A percentile compares a stretch with the other conserved stretches of the same genome.
Conservation (phyloP, 2,329 filamentous ascomycete genomes). For the Cryphonectria parasitica region DNA sequence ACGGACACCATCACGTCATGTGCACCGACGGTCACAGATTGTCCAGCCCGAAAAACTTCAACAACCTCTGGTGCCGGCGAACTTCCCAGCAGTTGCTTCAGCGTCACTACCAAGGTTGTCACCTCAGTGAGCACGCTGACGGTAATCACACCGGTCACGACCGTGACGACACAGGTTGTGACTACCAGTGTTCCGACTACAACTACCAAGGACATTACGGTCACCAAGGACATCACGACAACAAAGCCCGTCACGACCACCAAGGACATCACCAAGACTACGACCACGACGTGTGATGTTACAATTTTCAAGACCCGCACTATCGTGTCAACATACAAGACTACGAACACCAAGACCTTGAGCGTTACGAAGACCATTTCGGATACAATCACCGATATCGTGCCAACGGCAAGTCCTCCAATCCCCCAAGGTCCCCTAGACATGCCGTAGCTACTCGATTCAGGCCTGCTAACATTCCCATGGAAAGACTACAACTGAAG, state of each 20-base stretch:
- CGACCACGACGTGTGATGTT: not conserved
- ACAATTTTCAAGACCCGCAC: not conserved
- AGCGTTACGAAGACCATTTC: not conserved
- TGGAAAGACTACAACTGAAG: not conserved
- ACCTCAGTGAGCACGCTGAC: constrained; percentile 8
- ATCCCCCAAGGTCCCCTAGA: not conserved
- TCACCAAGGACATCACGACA: not conserved
- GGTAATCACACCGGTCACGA: not conserved
- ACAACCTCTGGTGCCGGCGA: not conserved
- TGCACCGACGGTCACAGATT: constrained; percentile 17
- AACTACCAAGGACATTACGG: not conserved
- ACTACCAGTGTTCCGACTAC: constrained; percentile 8
- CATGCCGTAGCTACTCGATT: not conserved
- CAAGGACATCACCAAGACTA: not conserved
- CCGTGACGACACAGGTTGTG: not conserved
- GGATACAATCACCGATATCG: not conserved
- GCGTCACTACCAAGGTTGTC: not conserved
- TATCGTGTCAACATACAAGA: not conserved
- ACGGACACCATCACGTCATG: constrained; percentile 18
- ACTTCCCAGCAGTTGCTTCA: not conserved
- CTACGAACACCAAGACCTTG: not conserved
- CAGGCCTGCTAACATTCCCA: not conserved
- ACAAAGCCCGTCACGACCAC: not conserved
- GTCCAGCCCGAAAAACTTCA: constrained; percentile 13
- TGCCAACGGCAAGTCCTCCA: constrained; percentile 3